Evolutionary conservation across 768 basidiomycete genomes (phyloP), one percentile per base, ranked within the genome.

Genomic region (Suillus tomentosus): DNA sequence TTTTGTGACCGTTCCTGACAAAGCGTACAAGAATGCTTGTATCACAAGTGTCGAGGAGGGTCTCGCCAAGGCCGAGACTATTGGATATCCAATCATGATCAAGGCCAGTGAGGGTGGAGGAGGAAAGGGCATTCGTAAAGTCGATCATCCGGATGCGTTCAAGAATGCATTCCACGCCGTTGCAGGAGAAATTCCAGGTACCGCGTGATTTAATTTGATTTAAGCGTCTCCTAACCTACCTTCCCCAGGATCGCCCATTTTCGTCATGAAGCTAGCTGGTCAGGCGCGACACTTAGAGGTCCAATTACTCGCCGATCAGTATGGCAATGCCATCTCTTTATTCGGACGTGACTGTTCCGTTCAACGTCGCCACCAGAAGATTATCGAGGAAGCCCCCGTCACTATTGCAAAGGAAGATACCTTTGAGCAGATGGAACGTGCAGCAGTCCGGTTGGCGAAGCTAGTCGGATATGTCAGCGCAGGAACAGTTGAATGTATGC

Each of bases 311-410:
- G 97, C 97, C 56, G 97, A 99, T 79, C 97, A 99, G 77, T 99
- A 99, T 75, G 97, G 97, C 63, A 96, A 97, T 76, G 97, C 97
- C 36, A 99, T 99, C 71, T 99, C 97, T 50, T 84, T 99, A 62
- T 99, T 99, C 73, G 97, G 97, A 72, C 96, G 97, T 71, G 97
- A 99, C 76, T 99, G 97, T 76, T 99, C 97, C 63, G 97, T 99
- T 55, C 97, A 99, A 78, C 91, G 97, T 70, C 92, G 97, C 62
- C 97, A 99, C 77, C 97, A 99, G 77, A 99, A 99, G 82, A 99
- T 99, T 70, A 99, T 99, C 66, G 97, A 99, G 79, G 97, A 99
- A 77, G 97, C 97, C 3, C 97, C 97, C 10, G 96, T 99, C 42
- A 99, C 96, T 5, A 99, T 99, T 68, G 97, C 97, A 9, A 89